Base-by-base conservation (phyloP, 305 asterid genomes). In the Salvia sclarea region DNA sequence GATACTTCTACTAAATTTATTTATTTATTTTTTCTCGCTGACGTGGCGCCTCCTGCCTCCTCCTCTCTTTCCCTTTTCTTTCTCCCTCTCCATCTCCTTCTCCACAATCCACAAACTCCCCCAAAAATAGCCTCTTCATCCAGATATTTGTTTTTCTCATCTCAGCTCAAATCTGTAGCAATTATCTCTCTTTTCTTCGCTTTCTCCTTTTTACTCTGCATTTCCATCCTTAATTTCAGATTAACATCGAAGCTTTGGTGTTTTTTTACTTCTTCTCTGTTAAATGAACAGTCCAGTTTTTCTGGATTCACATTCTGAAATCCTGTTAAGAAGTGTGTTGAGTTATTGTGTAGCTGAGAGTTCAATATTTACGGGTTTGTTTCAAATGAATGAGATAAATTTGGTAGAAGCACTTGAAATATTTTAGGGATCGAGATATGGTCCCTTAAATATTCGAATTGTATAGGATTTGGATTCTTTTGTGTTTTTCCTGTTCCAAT, bases 21-120 rank as follows among this genome's bases (percentile, higher is more conserved):
- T 48, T 69, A 8, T 16, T 49, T 58, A 7, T 55, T 68, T 30
- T 68, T 41, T 10, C 14, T 6, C 11, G 38, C 56, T 40, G 64
- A 52, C 75, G 75, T 61, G 75, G 69, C 69, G 13, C 18, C 64
- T 25, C 18, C 47, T 38, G 22, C 69, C 69, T 69, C 43, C 20
- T 63, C 17, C 5, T 60, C 13, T 41, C 21, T 28, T 12, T 2
- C 49, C 57, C 64, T 61, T 41, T 61, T 45, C 18, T 48, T 37
- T 24, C 12, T 37, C 37, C 16, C 3, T 52, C 43, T 10, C 53
- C 55, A 14, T n/a, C 52, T 11, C 22, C 43, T 2, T 40, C 37
- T 56, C 37, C 41, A 5, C 10, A 58, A 44, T 28, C 37, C 52
- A 37, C 65, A 16, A 5, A 55, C 8, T 22, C 14, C 55, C 49